phyloP scores from a whole-genome alignment of 78 protist species.

The Dictyostelium discoideum region dicty_2.7 NC_007091.3:855501-856000 shows the following conservation, averaged over 20 bases:
- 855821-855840: background rate
- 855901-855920: no score
- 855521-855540: background rate
- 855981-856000: no score
- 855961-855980: no score
- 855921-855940: no score
- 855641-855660: background rate
- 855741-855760: background rate
- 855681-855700: no score
- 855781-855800: background rate
- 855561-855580: background rate
- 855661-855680: no score
- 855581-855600: background rate
- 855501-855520: background rate
- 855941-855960: no score
- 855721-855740: no score
- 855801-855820: background rate
- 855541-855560: background rate
- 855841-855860: background rate
- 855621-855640: background rate
- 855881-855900: no score
- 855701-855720: no score
- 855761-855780: background rate
- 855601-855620: slow-evolving; percentile 2
- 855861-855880: background rate